Conservation (phyloP, 1,284 basidiomycete genomes). For the Ceratobasidium sp. region DNA sequence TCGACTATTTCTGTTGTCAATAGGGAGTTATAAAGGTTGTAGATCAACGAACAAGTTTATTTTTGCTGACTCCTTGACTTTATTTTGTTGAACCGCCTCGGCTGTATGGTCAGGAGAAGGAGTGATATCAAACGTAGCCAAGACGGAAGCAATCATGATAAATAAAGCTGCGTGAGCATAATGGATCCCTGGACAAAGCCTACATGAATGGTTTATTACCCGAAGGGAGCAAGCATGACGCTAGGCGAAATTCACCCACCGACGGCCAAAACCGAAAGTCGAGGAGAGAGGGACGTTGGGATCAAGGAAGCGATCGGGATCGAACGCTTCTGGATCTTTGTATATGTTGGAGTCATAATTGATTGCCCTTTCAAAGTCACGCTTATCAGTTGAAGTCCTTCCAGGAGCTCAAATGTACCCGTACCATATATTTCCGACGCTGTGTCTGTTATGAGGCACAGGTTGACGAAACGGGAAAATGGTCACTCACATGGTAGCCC, state of each 20-base stretch:
- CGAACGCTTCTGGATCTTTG: neutral
- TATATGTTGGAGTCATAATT: constrained; percentile 1
- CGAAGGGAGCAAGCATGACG: too few relatives aligned
- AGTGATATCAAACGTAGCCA: neutral
- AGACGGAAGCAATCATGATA: neutral
- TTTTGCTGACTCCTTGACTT: too few relatives aligned
- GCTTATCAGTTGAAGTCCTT: too few relatives aligned
- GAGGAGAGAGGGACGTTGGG: neutral
- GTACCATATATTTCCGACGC: constrained; percentile 14
- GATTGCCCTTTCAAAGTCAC: constrained; percentile 1
- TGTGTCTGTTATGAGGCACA: neutral
- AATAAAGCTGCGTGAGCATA: neutral
- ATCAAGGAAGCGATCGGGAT: constrained; percentile 7
- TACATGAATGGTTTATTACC: neutral
- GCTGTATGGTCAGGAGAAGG: too few relatives aligned
- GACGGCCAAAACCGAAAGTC: neutral
- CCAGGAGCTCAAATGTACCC: neutral
- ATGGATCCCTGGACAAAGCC: neutral
- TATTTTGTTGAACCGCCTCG: too few relatives aligned
- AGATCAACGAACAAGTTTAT: too few relatives aligned
- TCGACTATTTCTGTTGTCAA: too few relatives aligned
- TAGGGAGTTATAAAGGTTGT: too few relatives aligned
- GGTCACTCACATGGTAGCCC: constrained; percentile 38
- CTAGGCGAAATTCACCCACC: neutral
- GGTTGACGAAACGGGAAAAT: too few relatives aligned